Conservation (phyloP, 208 protist genomes). For the Wallacemonas collosoma region DNA sequence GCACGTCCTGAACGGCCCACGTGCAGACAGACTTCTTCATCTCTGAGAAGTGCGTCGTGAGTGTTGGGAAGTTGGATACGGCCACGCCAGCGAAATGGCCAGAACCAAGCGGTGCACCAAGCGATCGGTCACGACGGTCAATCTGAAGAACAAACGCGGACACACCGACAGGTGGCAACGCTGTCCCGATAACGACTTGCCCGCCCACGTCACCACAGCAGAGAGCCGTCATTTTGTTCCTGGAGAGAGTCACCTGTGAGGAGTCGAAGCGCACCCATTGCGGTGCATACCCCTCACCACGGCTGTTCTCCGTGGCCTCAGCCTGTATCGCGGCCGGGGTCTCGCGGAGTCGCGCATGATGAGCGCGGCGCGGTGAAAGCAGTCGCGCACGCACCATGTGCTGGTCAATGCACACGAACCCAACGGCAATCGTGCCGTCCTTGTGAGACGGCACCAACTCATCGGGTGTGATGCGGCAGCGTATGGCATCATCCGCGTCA, state of each 20-base stretch:
- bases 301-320: constrained; percentile 5
- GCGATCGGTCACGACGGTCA: constrained; percentile 53
- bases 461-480: constrained; percentile 56
- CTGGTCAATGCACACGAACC: constrained; percentile 61
- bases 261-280: constrained; percentile 64
- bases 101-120: constrained; percentile 69
- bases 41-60: constrained; percentile 55
- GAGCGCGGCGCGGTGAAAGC: constrained; percentile 37
- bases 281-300: constrained; percentile 43
- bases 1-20: constrained; percentile 91
- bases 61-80: constrained; percentile 47
- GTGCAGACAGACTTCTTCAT: constrained; percentile 50
- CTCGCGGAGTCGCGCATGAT: constrained; percentile 17
- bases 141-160: constrained; percentile 81
- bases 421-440: constrained; percentile 28
- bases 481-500: constrained; percentile 75
- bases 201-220: constrained; percentile 63
- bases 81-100: constrained; percentile 90
- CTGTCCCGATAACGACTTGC: constrained; percentile 73
- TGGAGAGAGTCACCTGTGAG: constrained; percentile 50
- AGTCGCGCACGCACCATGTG: constrained; percentile 42
- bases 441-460: constrained; percentile 34
- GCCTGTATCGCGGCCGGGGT: not conserved
- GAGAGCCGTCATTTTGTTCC: constrained; percentile 62
- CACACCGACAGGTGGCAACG: constrained; percentile 59